Conservation (phyloP, 1,284 basidiomycete genomes). For the Leccinum fallax region DNA sequence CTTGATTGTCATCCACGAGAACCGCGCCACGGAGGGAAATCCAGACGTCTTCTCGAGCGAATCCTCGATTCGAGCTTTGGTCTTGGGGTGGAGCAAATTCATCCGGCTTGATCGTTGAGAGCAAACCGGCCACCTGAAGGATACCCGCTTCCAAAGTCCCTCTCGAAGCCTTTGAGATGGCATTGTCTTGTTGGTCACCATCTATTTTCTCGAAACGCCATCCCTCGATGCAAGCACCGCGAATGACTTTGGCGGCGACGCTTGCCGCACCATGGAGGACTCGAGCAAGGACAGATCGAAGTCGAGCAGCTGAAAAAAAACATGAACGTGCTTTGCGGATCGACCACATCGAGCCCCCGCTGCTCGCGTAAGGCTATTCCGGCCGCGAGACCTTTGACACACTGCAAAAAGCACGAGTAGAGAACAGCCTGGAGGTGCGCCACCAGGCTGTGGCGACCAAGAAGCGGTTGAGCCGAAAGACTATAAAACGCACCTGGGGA, state of each 20-base stretch:
- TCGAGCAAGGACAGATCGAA: conserved; percentile 69
- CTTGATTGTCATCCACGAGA: conserved; percentile 96
- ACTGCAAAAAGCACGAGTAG: conserved; percentile 62
- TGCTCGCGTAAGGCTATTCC: conserved; percentile 90
- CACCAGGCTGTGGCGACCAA: conserved; percentile 78
- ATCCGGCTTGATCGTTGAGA: not conserved
- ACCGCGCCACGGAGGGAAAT: conserved; percentile 88
- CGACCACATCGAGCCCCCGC: conserved; percentile 86
- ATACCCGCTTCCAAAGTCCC: conserved; percentile 78
- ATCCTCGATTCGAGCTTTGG: conserved; percentile 81
- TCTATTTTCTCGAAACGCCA: conserved; percentile 77
- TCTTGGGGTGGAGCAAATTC: conserved; percentile 70
- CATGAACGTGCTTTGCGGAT: conserved; percentile 82
- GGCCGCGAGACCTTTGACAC: conserved; percentile 75
- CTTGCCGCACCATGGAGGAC: conserved; percentile 20
- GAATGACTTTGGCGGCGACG: conserved; percentile 95
- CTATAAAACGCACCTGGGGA: conserved; percentile 52
- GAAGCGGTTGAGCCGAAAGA: conserved; percentile 71
- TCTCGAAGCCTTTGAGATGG: conserved; percentile 50
- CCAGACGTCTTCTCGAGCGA: conserved; percentile 91
- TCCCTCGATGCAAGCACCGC: conserved; percentile 86
- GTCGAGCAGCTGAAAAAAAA: conserved; percentile 89
- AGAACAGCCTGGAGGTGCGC: conserved; percentile 28
- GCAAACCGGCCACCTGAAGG: conserved; percentile 60
- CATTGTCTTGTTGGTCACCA: conserved; percentile 13